Evolutionary conservation across 2,329 filamentous ascomycete species (phyloP).

Genomic region (Scopulariopsis brevicaulis): DNA sequence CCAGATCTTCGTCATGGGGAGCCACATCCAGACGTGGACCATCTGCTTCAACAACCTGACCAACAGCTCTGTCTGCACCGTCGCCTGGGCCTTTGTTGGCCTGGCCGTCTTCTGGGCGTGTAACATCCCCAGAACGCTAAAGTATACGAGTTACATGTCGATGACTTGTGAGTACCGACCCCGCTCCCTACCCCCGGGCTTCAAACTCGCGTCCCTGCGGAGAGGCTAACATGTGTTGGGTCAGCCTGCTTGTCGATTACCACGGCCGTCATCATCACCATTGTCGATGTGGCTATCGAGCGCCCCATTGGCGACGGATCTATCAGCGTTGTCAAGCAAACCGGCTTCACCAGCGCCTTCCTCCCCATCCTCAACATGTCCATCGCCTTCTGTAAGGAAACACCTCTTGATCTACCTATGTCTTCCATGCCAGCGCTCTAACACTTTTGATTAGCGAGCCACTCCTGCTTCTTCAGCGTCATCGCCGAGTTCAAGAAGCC

Average conservation of each 20-base stretch:
- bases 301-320: slow-evolving; percentile 21
- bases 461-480: slow-evolving; percentile 40
- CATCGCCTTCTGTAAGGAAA: slow-evolving; percentile 29
- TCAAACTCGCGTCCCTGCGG: neutral
- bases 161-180: slow-evolving; percentile 30
- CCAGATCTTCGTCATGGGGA: slow-evolving; percentile 32
- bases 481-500: slow-evolving; percentile 38
- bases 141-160: slow-evolving; percentile 50
- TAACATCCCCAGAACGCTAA: slow-evolving; percentile 50
- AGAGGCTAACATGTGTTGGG: neutral
- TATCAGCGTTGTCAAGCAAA: slow-evolving; percentile 26
- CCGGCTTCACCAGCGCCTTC: slow-evolving; percentile 34
- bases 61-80: slow-evolving; percentile 14
- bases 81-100: slow-evolving; percentile 24
- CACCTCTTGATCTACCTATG: too few species aligned
- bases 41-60: slow-evolving; percentile 15
- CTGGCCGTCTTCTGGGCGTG: slow-evolving; percentile 45
- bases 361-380: slow-evolving; percentile 27
- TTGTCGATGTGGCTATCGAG: slow-evolving; percentile 18
- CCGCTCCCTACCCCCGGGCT: neutral
- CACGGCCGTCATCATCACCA: slow-evolving; percentile 21
- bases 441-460: too few species aligned
- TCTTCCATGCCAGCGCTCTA: too few species aligned
- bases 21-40: slow-evolving; percentile 13
- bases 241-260: slow-evolving; percentile 48